Evolutionary conservation across 2,329 filamentous ascomycete genomes (phyloP), one percentile per base, ranked within the genome.

Genomic region (Neocucurbitaria cava): DNA sequence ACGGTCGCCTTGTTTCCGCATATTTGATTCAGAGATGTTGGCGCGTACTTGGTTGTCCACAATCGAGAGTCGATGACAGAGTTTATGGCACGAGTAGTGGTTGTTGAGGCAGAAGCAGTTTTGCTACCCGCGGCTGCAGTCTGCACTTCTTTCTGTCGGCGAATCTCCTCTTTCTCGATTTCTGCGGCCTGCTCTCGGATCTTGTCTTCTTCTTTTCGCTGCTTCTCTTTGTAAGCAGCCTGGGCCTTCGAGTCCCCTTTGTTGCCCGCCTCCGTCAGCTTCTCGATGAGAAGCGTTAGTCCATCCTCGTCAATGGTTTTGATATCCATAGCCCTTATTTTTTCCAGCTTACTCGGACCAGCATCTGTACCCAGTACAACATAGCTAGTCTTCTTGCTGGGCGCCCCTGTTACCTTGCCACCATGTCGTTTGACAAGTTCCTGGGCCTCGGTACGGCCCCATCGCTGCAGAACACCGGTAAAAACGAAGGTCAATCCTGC

Each of bases 281-380:
- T 82, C 56, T 87, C 84, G 63, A 99, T 96, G 40, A 99, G 83
- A 54, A 90, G 89, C 64, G 96, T 96, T 2, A 99, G 79, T 0
- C 95, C 96, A 63, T 96, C 86, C 73, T 99, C 96, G 66, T 97
- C 89, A 69, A 99, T 97, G 0, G 93, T 96, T 75, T 92, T 97
- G 73, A 98, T 86, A 0, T 86, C 86, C 65, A 90, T 80, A 18
- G 91, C 84, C 52, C 85, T 83, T 64, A 99, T 98, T 64, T 93
- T 97, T 62, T 88, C 82, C 36, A 99, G 82, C 74, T 99, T 99
- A 76, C 89, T 96, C 1, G 95, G 95, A 0, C 95, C 95, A 21
- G 96, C 95, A 74, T 98, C 95, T 23, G 84, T 85, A 39, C 95
- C 95, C 2, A 99, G 83, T 15, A 99, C 91, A 41, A 99, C 92